These are phyloP conservation scores for Trypanosoma melophagium DNA, from an alignment of 208 protist species.

Conservation along the genomic window DNA sequence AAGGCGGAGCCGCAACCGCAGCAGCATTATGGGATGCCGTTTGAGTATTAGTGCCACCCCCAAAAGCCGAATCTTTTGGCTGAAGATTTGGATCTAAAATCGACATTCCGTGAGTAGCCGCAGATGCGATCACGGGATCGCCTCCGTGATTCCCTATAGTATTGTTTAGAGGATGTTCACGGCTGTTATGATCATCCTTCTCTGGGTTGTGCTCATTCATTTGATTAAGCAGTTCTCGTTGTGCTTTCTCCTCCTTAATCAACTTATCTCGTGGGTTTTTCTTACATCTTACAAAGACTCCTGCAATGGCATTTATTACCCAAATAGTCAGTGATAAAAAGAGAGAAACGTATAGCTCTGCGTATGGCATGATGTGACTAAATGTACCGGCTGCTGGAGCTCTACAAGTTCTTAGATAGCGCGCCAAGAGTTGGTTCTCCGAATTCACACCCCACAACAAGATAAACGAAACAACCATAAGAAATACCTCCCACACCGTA, in stretches of 20 bases:
- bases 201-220: background rate
- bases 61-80: too few relatives aligned
- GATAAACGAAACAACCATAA: slow-evolving; percentile 60
- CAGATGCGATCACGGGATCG: too few relatives aligned
- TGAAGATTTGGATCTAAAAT: too few relatives aligned
- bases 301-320: slow-evolving; percentile 49
- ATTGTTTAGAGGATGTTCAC: slow-evolving; percentile 47
- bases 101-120: too few relatives aligned
- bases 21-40: slow-evolving; percentile 1
- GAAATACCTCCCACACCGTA: slow-evolving; percentile 67
- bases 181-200: too few relatives aligned
- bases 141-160: slow-evolving; percentile 93
- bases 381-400: slow-evolving; percentile 9
- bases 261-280: slow-evolving; percentile 62
- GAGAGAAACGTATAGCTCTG: slow-evolving; percentile 72
- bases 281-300: slow-evolving; percentile 45
- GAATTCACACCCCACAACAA: slow-evolving; percentile 35
- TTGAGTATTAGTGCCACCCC: slow-evolving; percentile 71
- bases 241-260: slow-evolving; percentile 36
- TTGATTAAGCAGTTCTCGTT: slow-evolving; percentile 48
- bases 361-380: slow-evolving; percentile 45
- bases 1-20: slow-evolving; percentile 88
- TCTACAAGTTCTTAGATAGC: slow-evolving; percentile 60
- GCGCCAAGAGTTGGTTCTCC: slow-evolving; percentile 57
- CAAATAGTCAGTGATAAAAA: slow-evolving; percentile 47